Conservation (phyloP, 441 rosid species). For the Euphorbia celastroides region DNA sequence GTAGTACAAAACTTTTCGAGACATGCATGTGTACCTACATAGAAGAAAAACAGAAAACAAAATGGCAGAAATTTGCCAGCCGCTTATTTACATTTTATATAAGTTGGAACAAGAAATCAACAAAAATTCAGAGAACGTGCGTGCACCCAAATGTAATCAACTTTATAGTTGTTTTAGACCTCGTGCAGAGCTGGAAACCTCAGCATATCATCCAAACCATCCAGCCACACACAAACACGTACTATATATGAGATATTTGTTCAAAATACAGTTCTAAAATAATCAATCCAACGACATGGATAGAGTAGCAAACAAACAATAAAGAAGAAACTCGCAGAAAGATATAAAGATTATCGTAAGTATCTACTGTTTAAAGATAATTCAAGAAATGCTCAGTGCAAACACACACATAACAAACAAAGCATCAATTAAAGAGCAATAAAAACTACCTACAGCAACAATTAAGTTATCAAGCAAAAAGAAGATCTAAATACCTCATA, state of each 20-base stretch:
- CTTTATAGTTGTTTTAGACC: neutral
- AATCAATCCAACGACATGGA: constrained; percentile 1
- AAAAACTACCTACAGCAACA: constrained; percentile 4
- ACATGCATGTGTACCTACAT: neutral
- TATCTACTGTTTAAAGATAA: neutral
- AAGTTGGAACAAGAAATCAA: neutral
- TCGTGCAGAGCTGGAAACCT: neutral
- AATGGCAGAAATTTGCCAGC: neutral
- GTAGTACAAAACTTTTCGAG: neutral
- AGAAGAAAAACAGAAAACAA: neutral
- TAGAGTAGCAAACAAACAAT: neutral
- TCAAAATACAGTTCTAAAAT: neutral
- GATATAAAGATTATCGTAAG: neutral
- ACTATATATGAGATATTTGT: neutral
- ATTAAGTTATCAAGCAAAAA: constrained; percentile 1
- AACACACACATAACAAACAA: neutral
- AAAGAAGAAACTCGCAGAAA: neutral
- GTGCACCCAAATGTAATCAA: neutral
- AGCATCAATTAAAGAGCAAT: constrained; percentile 7
- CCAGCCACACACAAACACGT: neutral
- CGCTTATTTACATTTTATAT: neutral
- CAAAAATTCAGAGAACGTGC: neutral
- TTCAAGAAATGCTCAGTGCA: constrained; percentile 9
- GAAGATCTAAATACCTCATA: constrained; percentile 51
- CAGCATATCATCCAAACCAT: neutral